These are phyloP conservation scores for Boletus semigastroideus DNA, from an alignment of 1,284 basidiomycete species.

Conservation along the genomic window DNA sequence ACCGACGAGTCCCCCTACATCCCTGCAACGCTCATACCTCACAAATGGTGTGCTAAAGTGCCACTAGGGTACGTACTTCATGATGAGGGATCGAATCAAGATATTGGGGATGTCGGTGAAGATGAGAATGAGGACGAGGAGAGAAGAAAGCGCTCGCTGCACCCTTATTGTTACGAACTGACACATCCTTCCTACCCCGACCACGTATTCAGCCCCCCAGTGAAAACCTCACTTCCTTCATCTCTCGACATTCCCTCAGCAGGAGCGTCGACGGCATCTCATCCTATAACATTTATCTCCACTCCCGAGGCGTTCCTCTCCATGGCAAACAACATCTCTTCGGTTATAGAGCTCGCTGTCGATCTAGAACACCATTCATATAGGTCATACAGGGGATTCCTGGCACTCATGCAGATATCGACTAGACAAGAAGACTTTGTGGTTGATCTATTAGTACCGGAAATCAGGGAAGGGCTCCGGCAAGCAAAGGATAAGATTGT, in stretches of 20 bases:
- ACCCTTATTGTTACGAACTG: slow-evolving; percentile 85
- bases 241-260: slow-evolving; percentile 43
- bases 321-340: slow-evolving; percentile 69
- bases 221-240: slow-evolving; percentile 45
- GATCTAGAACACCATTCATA: slow-evolving; percentile 94
- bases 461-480: slow-evolving; percentile 76
- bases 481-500: slow-evolving; percentile 24
- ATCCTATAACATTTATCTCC: slow-evolving; percentile 73
- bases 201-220: slow-evolving; percentile 57
- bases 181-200: slow-evolving; percentile 70
- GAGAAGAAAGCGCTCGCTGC: slow-evolving; percentile 36
- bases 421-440: slow-evolving; percentile 86
- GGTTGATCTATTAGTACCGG: slow-evolving; percentile 70
- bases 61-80: slow-evolving; percentile 65
- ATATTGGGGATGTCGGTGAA: slow-evolving; percentile 15
- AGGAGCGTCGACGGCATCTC: background rate
- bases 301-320: slow-evolving; percentile 53
- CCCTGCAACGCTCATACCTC: slow-evolving; percentile 49
- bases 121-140: slow-evolving; percentile 21
- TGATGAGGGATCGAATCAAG: slow-evolving; percentile 35
- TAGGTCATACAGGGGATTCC: slow-evolving; percentile 82
- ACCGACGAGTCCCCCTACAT: slow-evolving; percentile 53
- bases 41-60: slow-evolving; percentile 80
- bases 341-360: slow-evolving; percentile 82
- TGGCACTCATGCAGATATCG: slow-evolving; percentile 93